Evolutionary conservation across 306 rosid species (phyloP).

Genomic region (Bauhinia variegata): DNA sequence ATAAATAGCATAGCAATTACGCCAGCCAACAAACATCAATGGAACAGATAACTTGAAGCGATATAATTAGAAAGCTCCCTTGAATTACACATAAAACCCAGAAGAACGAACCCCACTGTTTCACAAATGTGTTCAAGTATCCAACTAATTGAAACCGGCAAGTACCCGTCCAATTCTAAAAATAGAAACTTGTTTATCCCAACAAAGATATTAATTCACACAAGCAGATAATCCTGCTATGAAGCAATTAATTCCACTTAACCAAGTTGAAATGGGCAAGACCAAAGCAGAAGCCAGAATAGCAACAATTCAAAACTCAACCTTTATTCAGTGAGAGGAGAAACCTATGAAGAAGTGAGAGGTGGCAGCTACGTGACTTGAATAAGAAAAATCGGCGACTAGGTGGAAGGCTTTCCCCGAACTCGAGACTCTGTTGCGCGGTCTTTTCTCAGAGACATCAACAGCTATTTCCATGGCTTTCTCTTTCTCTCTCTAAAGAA

Average conservation of each 20-base stretch:
- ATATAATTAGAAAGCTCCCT: neutral
- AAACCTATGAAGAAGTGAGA: constrained; percentile 8
- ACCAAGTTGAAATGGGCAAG: neutral
- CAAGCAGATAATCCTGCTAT: neutral
- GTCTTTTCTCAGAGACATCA: constrained; percentile 31
- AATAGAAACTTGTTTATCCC: neutral
- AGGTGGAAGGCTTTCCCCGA: constrained; percentile 3
- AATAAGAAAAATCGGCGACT: constrained; percentile 13
- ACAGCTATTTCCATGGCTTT: constrained; percentile 41
- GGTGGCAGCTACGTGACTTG: constrained; percentile 1
- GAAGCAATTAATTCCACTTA: neutral
- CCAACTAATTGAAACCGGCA: neutral
- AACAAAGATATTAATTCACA: neutral
- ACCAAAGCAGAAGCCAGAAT: neutral
- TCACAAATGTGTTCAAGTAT: neutral
- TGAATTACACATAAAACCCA: neutral
- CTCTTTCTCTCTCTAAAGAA: constrained; percentile 3
- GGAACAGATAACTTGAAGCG: neutral
- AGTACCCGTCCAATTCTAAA: neutral
- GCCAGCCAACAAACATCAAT: neutral
- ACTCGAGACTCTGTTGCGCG: constrained; percentile 1
- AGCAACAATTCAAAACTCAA: neutral
- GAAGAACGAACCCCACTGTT: neutral
- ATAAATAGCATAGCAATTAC: constrained; percentile 9
- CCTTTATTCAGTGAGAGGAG: constrained; percentile 1